phyloP scores from a whole-genome alignment of 495 filamentous ascomycete species.

The Pyrenopolyporus hunteri region DNA sequence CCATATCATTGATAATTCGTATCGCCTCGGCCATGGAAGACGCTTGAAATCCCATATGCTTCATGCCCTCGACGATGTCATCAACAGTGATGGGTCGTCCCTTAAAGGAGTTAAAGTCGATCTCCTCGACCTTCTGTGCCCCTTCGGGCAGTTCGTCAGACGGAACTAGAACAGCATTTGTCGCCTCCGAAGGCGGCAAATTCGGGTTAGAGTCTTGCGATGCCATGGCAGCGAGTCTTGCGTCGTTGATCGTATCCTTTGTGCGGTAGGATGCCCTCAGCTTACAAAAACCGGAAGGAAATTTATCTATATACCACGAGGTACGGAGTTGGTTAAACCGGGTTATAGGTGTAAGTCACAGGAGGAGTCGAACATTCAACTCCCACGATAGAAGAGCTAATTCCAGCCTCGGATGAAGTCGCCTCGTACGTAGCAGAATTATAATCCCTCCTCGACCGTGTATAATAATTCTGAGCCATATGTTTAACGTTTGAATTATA shows the following conservation, averaged over 20 bases:
- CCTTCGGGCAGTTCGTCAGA: slow-evolving; percentile 81
- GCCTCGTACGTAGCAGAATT: not conserved
- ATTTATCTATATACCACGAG: not conserved
- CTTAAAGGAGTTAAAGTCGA: slow-evolving; percentile 85
- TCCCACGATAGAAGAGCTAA: not conserved
- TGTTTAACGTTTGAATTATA: not conserved
- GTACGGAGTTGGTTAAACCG: not conserved
- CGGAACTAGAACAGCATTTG: slow-evolving; percentile 84
- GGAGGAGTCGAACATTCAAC: not conserved
- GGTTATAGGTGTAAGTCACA: slow-evolving; percentile 3
- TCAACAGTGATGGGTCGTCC: slow-evolving; percentile 79
- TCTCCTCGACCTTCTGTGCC: slow-evolving; percentile 75
- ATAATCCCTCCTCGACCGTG: not conserved
- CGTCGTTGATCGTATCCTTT: not conserved
- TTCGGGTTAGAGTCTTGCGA: slow-evolving; percentile 34
- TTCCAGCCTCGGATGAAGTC: not conserved
- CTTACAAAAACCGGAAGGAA: not conserved
- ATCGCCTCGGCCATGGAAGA: slow-evolving; percentile 82
- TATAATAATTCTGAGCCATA: not conserved
- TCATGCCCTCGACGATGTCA: slow-evolving; percentile 83
- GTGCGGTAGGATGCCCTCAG: not conserved
- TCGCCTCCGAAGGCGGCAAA: slow-evolving; percentile 67
- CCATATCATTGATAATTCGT: slow-evolving; percentile 94
- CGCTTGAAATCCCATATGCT: slow-evolving; percentile 90
- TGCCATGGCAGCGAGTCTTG: slow-evolving; percentile 29